These are phyloP conservation scores for Patellifolia procumbens DNA, from an alignment of 179 eudicot genomes.

Conservation along the genomic window DNA sequence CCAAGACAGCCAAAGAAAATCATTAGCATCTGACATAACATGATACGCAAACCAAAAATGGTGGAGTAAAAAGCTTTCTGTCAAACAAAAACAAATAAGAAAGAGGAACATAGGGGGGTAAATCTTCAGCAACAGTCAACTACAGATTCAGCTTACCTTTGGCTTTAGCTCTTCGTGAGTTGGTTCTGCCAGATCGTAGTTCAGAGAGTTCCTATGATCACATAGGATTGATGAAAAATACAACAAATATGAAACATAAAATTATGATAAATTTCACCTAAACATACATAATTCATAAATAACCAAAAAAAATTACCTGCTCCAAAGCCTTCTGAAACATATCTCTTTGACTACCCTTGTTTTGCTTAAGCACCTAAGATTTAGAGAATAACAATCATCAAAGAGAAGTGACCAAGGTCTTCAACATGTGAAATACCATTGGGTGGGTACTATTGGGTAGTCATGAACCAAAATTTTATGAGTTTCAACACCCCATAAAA, in stretches of 20 bases:
- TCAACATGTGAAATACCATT: background rate
- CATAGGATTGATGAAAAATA: too few relatives aligned
- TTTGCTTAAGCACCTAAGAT: constrained; percentile 45
- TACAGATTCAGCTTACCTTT: too few relatives aligned
- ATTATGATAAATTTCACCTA: too few relatives aligned
- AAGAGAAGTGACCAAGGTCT: background rate
- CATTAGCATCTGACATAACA: background rate
- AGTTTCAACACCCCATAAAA: background rate
- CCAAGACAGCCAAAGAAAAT: background rate
- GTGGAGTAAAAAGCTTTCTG: background rate
- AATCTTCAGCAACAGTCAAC: background rate
- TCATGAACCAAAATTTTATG: background rate
- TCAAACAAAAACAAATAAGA: background rate
- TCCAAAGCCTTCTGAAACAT: too few relatives aligned
- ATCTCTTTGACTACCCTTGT: constrained; percentile 39
- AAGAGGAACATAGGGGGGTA: background rate
- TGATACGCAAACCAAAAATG: background rate
- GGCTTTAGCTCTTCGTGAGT: too few relatives aligned
- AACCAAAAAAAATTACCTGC: too few relatives aligned
- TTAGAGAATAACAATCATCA: background rate
- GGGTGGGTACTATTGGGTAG: background rate
- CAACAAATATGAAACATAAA: too few relatives aligned
- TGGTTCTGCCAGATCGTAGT: too few relatives aligned
- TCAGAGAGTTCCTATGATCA: too few relatives aligned
- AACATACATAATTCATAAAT: too few relatives aligned